These are phyloP conservation scores for Cryphonectria nitschkei DNA, from an alignment of 2,329 filamentous ascomycete species.

Conservation along the genomic window DNA sequence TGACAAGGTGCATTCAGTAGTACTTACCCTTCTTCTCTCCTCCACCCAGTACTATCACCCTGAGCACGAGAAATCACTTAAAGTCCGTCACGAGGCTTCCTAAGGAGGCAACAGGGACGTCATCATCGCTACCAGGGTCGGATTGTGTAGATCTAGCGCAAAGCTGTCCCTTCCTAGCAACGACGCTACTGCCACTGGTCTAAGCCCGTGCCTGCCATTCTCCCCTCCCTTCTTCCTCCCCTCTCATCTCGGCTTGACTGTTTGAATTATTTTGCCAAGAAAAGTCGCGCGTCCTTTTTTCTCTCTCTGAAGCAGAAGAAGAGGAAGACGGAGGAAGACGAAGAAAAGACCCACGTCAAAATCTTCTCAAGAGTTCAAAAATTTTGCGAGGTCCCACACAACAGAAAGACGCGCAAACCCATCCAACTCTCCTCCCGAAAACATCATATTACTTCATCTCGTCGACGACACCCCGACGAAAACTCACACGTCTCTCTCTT, in stretches of 20 bases:
- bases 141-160: background rate
- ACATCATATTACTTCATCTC: slow-evolving; percentile 7
- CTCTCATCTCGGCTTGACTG: background rate
- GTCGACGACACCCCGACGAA: slow-evolving; percentile 22
- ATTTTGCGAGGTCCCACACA: slow-evolving; percentile 6
- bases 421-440: slow-evolving; percentile 2
- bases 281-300: background rate
- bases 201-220: background rate
- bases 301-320: background rate
- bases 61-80: too few species aligned
- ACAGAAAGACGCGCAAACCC: background rate
- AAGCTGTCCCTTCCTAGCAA: background rate
- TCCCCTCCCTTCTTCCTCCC: background rate
- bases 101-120: background rate
- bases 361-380: background rate
- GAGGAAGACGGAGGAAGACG: background rate
- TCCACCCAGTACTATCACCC: background rate
- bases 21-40: background rate
- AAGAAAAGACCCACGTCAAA: slow-evolving; percentile 7
- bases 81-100: background rate
- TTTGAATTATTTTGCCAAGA: background rate
- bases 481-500: background rate
- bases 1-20: slow-evolving; percentile 4
- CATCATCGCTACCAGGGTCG: background rate
- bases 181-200: background rate